Evolutionary conservation across 2,329 filamentous ascomycete genomes (phyloP), one percentile per base, ranked within the genome.

Genomic region (Arthrobotrys entomopaga): DNA sequence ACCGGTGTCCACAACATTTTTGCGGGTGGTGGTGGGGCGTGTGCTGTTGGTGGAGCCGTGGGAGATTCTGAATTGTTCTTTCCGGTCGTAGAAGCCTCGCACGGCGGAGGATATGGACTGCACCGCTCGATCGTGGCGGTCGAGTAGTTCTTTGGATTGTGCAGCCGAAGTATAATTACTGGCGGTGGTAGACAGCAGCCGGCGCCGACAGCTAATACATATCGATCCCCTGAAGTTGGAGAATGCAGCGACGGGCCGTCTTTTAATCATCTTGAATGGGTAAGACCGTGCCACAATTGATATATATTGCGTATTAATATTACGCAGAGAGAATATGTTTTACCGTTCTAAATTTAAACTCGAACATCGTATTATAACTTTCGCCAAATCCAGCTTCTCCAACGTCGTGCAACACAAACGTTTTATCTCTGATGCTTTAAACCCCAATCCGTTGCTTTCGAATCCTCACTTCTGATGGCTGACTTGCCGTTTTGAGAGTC

Each of bases 1-100:
- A 71, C 81, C 83, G 13, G 83, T 85, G 76, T 86, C 83, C 50
- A 87, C 81, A 52, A 84, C 81, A 19, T 80, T 78, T 49, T 81
- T 80, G 26, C 80, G 81, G 43, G 82, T 81, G 42, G 82, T 81
- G 5, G 82, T 82, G 49, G 81, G 80, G 15, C 85, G 80, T 4
- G 86, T 87, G 48, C 84, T 86, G 56, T 87, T 85, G 1, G 86
- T 87, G 3, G 83, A 85, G 60, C 86, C 86, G 81, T 88, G 86
- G 76, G 84, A 86, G 58, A 87, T 84, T 8, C 85, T 82, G 76
- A 86, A 87, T 3, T 53, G 56, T 50, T 73, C 61, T 26, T 66
- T 66, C 10, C 58, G 54, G 50, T 73, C 48, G 50, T 73, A 66
- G 40, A 73, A 73, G 10, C 43, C 50, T 19, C 69, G 69, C n/a